phyloP scores from a whole-genome alignment of 1,139 yeast species.

The Blastobotrys raffinosifermentans region DNA sequence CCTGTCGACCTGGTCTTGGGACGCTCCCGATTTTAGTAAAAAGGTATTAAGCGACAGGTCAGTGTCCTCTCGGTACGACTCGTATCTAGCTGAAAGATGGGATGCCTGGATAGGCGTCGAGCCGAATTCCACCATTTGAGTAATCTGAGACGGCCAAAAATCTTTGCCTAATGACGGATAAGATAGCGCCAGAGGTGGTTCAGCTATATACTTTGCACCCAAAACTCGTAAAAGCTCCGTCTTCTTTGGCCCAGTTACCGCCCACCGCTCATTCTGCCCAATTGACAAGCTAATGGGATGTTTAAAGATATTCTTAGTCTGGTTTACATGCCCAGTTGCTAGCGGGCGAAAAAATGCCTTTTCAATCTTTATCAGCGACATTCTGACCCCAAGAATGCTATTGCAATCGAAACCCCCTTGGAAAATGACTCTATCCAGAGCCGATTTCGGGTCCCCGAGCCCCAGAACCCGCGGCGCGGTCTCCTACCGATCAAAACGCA shows the following conservation, averaged over 20 bases:
- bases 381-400: no score
- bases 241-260: constrained; percentile 46
- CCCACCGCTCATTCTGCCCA: constrained; percentile 41
- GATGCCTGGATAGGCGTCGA: constrained; percentile 51
- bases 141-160: constrained; percentile 43
- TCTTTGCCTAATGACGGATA: constrained; percentile 48
- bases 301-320: no score
- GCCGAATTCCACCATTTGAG: constrained; percentile 61
- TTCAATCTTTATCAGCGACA: constrained; percentile 16
- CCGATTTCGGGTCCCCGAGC: no score
- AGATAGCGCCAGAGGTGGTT: constrained; percentile 48
- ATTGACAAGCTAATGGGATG: constrained; percentile 31
- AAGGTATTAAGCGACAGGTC: constrained; percentile 69
- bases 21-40: constrained; percentile 36
- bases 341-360: constrained; percentile 22
- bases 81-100: constrained; percentile 85
- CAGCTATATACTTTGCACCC: constrained; percentile 43
- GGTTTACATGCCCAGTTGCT: constrained; percentile 16
- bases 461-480: no score
- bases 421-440: no score
- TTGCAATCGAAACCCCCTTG: no score
- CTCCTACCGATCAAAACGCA: no score
- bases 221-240: constrained; percentile 39
- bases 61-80: constrained; percentile 73
- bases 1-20: constrained; percentile 32